These are phyloP conservation scores for Penicillium pancosmium DNA, from an alignment of 495 filamentous ascomycete species.

Conservation along the genomic window DNA sequence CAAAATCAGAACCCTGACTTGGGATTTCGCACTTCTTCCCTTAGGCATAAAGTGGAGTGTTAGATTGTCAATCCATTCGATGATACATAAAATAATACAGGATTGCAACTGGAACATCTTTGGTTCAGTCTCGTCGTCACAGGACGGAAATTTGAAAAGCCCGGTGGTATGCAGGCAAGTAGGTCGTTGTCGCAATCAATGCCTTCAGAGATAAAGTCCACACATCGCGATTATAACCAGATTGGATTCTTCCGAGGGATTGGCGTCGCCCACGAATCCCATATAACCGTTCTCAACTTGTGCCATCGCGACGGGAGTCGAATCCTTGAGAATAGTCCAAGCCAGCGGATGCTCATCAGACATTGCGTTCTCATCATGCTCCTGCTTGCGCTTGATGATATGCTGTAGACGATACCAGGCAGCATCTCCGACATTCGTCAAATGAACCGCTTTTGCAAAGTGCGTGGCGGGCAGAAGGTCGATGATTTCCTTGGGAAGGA, in stretches of 20 bases:
- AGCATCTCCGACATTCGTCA: not conserved
- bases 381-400: not conserved
- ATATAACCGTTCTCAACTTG: slow-evolving; percentile 1
- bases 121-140: not conserved
- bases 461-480: not conserved
- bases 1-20: not conserved
- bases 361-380: slow-evolving; percentile 2
- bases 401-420: not conserved
- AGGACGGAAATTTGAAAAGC: not conserved
- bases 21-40: slow-evolving; percentile 1
- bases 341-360: not conserved
- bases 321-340: not conserved
- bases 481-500: not conserved
- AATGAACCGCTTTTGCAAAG: not conserved
- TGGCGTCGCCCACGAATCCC: slow-evolving; percentile 9
- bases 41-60: not conserved
- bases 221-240: slow-evolving; percentile 10
- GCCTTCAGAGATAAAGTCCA: not conserved
- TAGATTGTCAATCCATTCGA: not conserved
- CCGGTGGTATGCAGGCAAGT: not conserved
- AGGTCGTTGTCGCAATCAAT: not conserved
- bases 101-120: not conserved
- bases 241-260: not conserved
- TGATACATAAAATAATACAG: not conserved
- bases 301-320: slow-evolving; percentile 6